phyloP scores from a whole-genome alignment of 352 stramenopile species.

The Pythium aquatile region DNA sequence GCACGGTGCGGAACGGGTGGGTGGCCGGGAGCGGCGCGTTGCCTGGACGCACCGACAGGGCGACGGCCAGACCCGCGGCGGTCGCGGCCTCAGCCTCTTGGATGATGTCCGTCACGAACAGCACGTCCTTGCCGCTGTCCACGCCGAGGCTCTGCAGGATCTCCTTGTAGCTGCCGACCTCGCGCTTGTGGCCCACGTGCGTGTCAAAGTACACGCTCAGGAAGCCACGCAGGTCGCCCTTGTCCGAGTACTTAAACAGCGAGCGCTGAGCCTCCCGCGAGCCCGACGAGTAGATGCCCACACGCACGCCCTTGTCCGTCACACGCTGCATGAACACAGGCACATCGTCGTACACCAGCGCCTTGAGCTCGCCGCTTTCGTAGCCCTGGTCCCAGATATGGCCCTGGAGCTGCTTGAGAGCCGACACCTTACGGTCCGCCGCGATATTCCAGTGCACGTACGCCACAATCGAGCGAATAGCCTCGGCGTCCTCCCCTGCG shows the following conservation, averaged over 20 bases:
- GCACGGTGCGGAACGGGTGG: conserved; percentile 55
- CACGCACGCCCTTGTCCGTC: conserved; percentile 54
- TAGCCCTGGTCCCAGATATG: conserved; percentile 91
- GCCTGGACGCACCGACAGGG: conserved; percentile 83
- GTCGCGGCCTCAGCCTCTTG: conserved; percentile 81
- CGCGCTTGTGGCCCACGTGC: conserved; percentile 76
- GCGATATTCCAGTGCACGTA: conserved; percentile 78
- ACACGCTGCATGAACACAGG: conserved; percentile 82
- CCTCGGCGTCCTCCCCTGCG: conserved; percentile 19
- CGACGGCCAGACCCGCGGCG: conserved; percentile 58
- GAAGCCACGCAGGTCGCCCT: conserved; percentile 73
- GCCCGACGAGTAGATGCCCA: conserved; percentile 95
- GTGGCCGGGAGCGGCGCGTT: conserved; percentile 70
- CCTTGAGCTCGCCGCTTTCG: conserved; percentile 78
- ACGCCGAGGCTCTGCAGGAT: conserved; percentile 83
- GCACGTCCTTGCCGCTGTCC: conserved; percentile 69
- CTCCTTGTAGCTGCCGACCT: conserved; percentile 69
- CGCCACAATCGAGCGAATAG: conserved; percentile 37
- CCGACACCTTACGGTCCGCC: conserved; percentile 79
- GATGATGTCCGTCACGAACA: conserved; percentile 90
- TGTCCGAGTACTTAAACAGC: conserved; percentile 85
- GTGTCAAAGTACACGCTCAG: conserved; percentile 88
- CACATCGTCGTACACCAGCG: conserved; percentile 92
- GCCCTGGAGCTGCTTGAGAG: conserved; percentile 90
- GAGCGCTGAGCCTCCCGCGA: conserved; percentile 84